Percentiles rank a stretch among this genome's conserved stretches.
Evolutionary conservation across 768 basidiomycete genomes (phyloP).

Genomic region (Aureoboletus auriporus): DNA sequence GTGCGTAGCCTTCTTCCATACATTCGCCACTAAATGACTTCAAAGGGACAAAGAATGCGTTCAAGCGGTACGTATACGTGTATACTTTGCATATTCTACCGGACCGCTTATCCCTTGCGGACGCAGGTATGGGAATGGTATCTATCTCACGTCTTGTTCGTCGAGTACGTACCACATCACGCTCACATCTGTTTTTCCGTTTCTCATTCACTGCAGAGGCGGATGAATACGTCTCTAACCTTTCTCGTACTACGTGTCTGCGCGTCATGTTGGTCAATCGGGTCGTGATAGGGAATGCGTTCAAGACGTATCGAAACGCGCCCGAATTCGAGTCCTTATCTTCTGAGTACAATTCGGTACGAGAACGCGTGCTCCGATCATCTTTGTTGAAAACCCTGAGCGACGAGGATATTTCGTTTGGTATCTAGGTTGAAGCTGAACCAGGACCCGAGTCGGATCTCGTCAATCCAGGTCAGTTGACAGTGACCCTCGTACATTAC

Average conservation of each 20-base stretch:
- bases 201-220: too few species aligned
- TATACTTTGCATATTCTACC: too few species aligned
- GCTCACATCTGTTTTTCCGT: too few species aligned
- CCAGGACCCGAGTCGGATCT: conserved; percentile 12
- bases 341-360: too few species aligned
- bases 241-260: too few species aligned
- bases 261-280: too few species aligned
- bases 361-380: too few species aligned
- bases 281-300: neutral
- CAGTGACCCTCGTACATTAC: neutral
- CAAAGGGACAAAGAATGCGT: conserved; percentile 13
- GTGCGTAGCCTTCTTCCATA: neutral
- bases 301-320: conserved; percentile 7
- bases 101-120: too few species aligned
- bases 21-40: neutral
- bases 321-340: conserved; percentile 3
- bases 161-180: conserved; percentile 6
- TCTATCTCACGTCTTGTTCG: conserved; percentile 12
- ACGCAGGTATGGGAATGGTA: conserved; percentile 10
- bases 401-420: neutral
- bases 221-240: too few species aligned
- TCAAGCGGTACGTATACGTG: conserved; percentile 10
- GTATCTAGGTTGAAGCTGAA: conserved; percentile 9
- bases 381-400: neutral
- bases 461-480: conserved; percentile 7